phyloP scores from a whole-genome alignment of 2,329 filamentous ascomycete genomes.

The Cucurbitaria berberidis region DNA sequence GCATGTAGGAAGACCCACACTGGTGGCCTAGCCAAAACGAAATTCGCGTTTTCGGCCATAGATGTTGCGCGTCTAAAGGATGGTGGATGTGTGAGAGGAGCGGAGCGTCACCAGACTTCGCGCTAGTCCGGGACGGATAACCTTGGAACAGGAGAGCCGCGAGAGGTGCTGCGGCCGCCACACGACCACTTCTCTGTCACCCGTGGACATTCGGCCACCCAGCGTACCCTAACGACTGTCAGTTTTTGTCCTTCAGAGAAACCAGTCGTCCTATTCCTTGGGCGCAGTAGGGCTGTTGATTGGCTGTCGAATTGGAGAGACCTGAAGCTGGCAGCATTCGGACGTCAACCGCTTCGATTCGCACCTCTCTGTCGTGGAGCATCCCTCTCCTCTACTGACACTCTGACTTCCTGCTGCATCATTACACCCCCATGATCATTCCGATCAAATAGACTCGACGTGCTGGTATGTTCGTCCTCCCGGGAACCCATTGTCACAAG shows the following conservation, averaged over 20 bases:
- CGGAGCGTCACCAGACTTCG: neutral
- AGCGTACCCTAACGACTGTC: neutral
- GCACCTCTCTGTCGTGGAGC: neutral
- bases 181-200: neutral
- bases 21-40: too few relatives aligned
- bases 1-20: neutral
- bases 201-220: neutral
- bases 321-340: neutral
- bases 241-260: neutral
- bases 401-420: constrained; percentile 22
- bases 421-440: constrained; percentile 21
- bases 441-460: constrained; percentile 23
- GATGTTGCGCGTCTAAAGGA: neutral
- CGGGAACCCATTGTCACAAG: constrained; percentile 15
- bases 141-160: too few relatives aligned
- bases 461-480: constrained; percentile 28
- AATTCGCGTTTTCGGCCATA: neutral
- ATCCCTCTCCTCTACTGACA: constrained; percentile 18
- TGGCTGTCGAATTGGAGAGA: neutral
- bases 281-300: neutral
- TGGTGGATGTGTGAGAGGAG: neutral
- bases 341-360: neutral
- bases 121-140: too few relatives aligned
- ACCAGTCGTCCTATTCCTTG: neutral
- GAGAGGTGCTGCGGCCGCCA: neutral